Percentiles rank a stretch among this genome's conserved stretches.
Evolutionary conservation across 2,329 filamentous ascomycete species (phyloP).

Genomic region (Leptographium flavum): DNA sequence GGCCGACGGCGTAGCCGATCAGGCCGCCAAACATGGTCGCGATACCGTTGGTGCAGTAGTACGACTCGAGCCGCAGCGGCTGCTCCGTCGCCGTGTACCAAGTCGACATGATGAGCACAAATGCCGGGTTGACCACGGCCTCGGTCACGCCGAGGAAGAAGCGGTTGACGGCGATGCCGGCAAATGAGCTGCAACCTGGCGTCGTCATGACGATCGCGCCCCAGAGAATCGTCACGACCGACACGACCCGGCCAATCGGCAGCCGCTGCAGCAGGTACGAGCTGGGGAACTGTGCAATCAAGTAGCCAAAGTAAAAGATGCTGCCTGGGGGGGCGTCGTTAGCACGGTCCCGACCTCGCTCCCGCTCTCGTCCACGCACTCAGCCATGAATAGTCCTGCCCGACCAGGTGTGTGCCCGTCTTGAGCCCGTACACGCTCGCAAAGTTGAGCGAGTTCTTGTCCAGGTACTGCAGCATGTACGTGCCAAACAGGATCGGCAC

Average conservation of each 20-base stretch:
- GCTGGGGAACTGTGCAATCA: slow-evolving; percentile 29
- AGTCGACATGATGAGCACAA: slow-evolving; percentile 40
- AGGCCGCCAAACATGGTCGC: slow-evolving; percentile 77
- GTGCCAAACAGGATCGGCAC: slow-evolving; percentile 43
- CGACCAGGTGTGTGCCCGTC: slow-evolving; percentile 12
- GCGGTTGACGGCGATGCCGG: slow-evolving; percentile 32
- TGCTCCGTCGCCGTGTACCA: slow-evolving; percentile 45
- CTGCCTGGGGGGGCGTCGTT: slow-evolving; percentile 7
- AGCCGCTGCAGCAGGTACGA: slow-evolving; percentile 32
- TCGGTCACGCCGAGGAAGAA: slow-evolving; percentile 41
- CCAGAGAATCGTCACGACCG: slow-evolving; percentile 24
- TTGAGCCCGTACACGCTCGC: slow-evolving; percentile 9
- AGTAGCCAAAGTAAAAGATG: slow-evolving; percentile 24
- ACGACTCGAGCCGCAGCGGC: slow-evolving; percentile 37
- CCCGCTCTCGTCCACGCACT: background rate
- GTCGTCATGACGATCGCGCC: slow-evolving; percentile 7
- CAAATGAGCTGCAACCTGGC: slow-evolving; percentile 11
- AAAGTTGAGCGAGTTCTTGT: slow-evolving; percentile 25
- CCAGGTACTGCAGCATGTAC: slow-evolving; percentile 47
- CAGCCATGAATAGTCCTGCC: slow-evolving; percentile 21
- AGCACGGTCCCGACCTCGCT: background rate
- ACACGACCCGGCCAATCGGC: slow-evolving; percentile 33
- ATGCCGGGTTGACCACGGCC: slow-evolving; percentile 37
- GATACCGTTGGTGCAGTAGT: slow-evolving; percentile 42
- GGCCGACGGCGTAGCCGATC: slow-evolving; percentile 72